Evolutionary conservation across 352 stramenopile species (phyloP).

Genomic region (Aphanomyces euteiches): DNA sequence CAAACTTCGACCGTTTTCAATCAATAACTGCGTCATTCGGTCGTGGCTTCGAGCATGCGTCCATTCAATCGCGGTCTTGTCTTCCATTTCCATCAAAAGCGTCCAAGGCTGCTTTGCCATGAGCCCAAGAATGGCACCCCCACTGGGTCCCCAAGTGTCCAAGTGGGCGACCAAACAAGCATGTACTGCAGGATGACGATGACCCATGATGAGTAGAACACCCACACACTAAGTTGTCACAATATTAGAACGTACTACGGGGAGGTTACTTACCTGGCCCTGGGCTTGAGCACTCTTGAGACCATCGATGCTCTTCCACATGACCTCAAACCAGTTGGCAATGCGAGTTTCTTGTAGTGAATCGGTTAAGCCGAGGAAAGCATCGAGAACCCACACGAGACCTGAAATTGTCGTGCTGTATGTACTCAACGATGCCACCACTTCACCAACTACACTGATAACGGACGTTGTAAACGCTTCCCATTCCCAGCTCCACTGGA

Average conservation of each 20-base stretch:
- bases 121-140: background rate
- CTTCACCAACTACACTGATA: conserved; percentile 21
- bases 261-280: conserved; percentile 13
- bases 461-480: conserved; percentile 27
- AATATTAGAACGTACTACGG: background rate
- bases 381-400: conserved; percentile 22
- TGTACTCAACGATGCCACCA: conserved; percentile 6
- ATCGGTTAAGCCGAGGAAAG: conserved; percentile 9
- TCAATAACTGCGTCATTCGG: conserved; percentile 6
- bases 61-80: conserved; percentile 1
- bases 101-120: conserved; percentile 24
- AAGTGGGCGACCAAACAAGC: background rate
- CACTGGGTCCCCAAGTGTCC: conserved; percentile 10
- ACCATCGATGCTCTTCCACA: conserved; percentile 11
- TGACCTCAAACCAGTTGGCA: conserved; percentile 4
- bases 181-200: conserved; percentile 6
- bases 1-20: background rate
- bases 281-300: conserved; percentile 21
- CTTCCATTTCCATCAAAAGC: background rate
- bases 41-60: background rate
- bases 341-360: conserved; percentile 15
- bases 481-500: conserved; percentile 25
- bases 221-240: conserved; percentile 1
- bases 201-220: conserved; percentile 17
- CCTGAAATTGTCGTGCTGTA: background rate